These are phyloP conservation scores for Metrosideros polymorpha DNA, from an alignment of 441 rosid species.

Conservation along the genomic window DNA sequence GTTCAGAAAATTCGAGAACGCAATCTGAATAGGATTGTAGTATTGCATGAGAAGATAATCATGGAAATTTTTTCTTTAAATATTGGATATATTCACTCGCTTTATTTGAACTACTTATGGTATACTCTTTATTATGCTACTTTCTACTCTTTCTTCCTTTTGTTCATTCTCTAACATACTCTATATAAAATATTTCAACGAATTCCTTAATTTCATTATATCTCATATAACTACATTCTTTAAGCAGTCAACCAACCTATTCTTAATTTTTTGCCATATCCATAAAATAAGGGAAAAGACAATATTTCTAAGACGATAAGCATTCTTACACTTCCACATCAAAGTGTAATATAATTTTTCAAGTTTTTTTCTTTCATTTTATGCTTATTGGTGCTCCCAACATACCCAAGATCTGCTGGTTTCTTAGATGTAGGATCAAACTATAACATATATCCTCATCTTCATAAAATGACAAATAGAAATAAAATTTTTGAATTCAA, in stretches of 20 bases:
- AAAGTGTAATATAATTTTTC: background rate
- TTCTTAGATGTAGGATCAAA: no score
- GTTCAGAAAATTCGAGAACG: background rate
- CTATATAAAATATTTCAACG: background rate
- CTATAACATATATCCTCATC: background rate
- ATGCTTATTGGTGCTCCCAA: background rate
- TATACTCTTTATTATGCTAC: background rate
- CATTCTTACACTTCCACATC: background rate
- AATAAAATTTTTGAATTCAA: background rate
- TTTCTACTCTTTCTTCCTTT: background rate
- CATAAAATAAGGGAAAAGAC: background rate
- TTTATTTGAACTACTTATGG: background rate
- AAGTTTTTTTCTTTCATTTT: background rate
- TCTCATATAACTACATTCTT: background rate
- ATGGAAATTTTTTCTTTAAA: background rate
- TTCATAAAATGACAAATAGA: background rate
- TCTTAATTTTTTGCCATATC: background rate
- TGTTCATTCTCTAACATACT: background rate
- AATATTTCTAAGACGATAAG: background rate
- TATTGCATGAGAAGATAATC: background rate
- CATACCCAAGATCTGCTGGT: background rate
- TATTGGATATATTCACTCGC: background rate
- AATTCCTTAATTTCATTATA: background rate
- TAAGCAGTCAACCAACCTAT: background rate
- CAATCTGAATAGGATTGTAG: background rate